Base-by-base conservation (phyloP, 495 filamentous ascomycete species). In the Venustampulla echinocandica region DNA sequence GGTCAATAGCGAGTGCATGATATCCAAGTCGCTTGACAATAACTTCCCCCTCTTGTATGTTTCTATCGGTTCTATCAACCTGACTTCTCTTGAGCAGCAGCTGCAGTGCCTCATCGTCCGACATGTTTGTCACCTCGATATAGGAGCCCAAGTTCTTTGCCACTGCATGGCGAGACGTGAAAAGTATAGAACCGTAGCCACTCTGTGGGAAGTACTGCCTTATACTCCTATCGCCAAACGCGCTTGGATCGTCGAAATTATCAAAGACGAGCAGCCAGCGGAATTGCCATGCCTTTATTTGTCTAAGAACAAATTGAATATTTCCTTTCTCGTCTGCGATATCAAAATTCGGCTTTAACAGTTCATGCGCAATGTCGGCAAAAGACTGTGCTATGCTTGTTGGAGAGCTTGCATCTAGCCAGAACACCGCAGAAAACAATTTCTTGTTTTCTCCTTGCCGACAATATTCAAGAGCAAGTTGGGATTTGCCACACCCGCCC, bases 401-500 rank as follows among this genome's bases (percentile, higher is more conserved):
- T 14, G 40, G 40, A 18, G 49, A 47, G 46, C 34, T 44, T 32
- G 62, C 60, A 32, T 64, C 58, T 11, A 66, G 23, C 63, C 64
- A 67, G 41, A 67, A 51, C 32, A 58, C 55, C 14, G 53, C 49
- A 19, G 49, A 42, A 42, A 45, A 56, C 18, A 42, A 34, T 15
- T 42, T 17, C 22, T 47, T n/a, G 37, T 30, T 19, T 23, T 59
- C 13, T 33, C n/a, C 21, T 33, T 41, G 32, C 25, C 45, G 50
- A 47, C 59, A 63, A 44, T 59, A 66, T 34, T 61, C 50, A 15
- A 61, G 42, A 2, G 63, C 63, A 28, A 67, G 34, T 37, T 66
- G 61, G 20, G 61, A 60, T 52, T 68, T 68, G 17, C 62, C 60
- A 40, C 49, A 56, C 14, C 64, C 62, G 15, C 60, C 60, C 38